These are phyloP conservation scores for Diversispora eburnea DNA, from an alignment of 192 early-diverging fungal genomes.

Conservation along the genomic window DNA sequence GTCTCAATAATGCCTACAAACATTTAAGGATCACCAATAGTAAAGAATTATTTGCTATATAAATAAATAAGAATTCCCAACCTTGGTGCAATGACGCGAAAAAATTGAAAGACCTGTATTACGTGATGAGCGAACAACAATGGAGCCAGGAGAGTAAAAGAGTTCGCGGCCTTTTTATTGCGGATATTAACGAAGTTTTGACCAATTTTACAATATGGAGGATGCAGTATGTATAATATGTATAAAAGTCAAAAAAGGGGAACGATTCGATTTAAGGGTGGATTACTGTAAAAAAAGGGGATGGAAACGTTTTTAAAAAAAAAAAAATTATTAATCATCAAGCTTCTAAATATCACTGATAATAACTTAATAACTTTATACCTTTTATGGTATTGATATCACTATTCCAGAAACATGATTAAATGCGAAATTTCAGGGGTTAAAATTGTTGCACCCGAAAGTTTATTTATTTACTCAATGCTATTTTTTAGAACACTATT, in stretches of 20 bases:
- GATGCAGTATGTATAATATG: slow-evolving; percentile 1
- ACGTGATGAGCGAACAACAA: slow-evolving; percentile 20
- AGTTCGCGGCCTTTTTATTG: slow-evolving; percentile 24
- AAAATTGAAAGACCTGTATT: not conserved
- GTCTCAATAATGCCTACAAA: not conserved
- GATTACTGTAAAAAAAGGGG: not conserved
- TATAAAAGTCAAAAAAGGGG: slow-evolving; percentile 5
- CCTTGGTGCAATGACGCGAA: slow-evolving; percentile 13
- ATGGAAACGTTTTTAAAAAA: no score
- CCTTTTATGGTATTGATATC: no score
- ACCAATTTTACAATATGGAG: slow-evolving; percentile 3
- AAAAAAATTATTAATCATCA: no score
- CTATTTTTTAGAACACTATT: no score
- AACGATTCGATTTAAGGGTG: not conserved
- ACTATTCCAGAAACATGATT: no score
- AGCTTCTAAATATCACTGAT: no score
- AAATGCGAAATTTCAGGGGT: no score
- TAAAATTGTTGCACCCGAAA: no score
- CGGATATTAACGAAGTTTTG: not conserved
- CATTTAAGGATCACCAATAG: no score
- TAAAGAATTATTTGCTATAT: not conserved
- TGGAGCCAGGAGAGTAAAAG: slow-evolving; percentile 11
- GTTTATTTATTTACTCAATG: no score
- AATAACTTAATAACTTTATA: no score
- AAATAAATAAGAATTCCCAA: not conserved